A percentile compares a stretch with the other conserved stretches of the same genome.
Conservation (phyloP, 108 stramenopile species). For the Skeletonema marinoi region DNA sequence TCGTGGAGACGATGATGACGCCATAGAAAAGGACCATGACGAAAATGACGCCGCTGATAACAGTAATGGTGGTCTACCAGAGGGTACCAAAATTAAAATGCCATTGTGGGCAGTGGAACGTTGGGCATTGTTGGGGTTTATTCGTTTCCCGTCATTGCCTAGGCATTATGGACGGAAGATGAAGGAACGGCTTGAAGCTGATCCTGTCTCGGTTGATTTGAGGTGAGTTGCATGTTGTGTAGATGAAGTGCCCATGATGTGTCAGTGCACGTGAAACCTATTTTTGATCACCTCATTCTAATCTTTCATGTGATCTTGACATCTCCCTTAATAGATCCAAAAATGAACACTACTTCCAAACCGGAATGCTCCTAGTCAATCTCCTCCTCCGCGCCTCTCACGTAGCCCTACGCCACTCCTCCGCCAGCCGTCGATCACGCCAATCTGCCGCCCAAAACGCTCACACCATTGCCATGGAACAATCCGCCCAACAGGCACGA, state of each 20-base stretch:
- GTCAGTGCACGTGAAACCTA: neutral
- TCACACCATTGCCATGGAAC: conserved; percentile 42
- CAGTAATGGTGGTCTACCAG: conserved; percentile 31
- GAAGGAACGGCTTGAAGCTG: conserved; percentile 77
- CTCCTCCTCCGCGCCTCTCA: conserved; percentile 47
- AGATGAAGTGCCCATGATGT: neutral
- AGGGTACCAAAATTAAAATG: conserved; percentile 67
- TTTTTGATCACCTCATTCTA: neutral
- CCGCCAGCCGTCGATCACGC: neutral
- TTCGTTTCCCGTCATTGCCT: conserved; percentile 55
- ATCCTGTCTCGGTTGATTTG: conserved; percentile 64
- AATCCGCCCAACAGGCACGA: conserved; percentile 44
- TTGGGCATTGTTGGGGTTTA: conserved; percentile 78
- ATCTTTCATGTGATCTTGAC: neutral
- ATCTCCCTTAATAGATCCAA: conserved; percentile 47
- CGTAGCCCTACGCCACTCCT: conserved; percentile 49
- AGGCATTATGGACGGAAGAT: conserved; percentile 66
- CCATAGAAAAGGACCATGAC: neutral
- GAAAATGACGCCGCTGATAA: conserved; percentile 10
- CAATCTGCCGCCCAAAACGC: conserved; percentile 14
- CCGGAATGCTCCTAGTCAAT: conserved; percentile 55
- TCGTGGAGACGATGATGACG: neutral
- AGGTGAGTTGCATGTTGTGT: conserved; percentile 43
- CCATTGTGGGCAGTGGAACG: conserved; percentile 82
- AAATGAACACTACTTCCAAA: conserved; percentile 66